A percentile compares a stretch with the other conserved stretches of the same genome.
These are phyloP conservation scores for Stachybotrys chlorohalonatus DNA, from an alignment of 2,329 filamentous ascomycete genomes.

Conservation along the genomic window DNA sequence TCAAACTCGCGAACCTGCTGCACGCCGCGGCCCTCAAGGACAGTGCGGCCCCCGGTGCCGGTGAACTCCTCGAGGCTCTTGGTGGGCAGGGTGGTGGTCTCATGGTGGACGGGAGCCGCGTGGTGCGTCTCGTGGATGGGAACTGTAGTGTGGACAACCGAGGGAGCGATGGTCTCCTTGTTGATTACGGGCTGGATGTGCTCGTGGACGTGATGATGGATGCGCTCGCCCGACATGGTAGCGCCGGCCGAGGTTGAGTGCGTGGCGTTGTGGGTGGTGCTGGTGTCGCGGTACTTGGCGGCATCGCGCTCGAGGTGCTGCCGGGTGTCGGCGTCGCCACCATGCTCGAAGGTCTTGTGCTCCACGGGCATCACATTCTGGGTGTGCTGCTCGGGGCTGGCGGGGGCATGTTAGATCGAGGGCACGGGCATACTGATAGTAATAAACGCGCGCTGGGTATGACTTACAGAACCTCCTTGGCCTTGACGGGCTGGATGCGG, in stretches of 20 bases:
- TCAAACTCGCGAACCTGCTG: conserved; percentile 48
- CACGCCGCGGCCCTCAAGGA: conserved; percentile 43
- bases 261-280: conserved; percentile 17
- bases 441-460: rapidly evolving
- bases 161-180: conserved; percentile 58
- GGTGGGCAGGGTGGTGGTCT: conserved; percentile 51
- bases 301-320: conserved; percentile 41
- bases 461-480: conserved; percentile 32
- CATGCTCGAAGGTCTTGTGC: conserved; percentile 53
- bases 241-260: conserved; percentile 16
- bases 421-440: background rate
- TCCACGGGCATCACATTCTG: conserved; percentile 51
- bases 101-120: conserved; percentile 56
- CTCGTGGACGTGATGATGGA: conserved; percentile 48
- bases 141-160: conserved; percentile 61
- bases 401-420: background rate
- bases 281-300: conserved; percentile 17
- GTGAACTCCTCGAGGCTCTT: conserved; percentile 57
- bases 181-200: conserved; percentile 63
- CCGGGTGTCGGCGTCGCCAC: conserved; percentile 38
- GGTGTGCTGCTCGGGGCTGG: conserved; percentile 50
- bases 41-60: conserved; percentile 32
- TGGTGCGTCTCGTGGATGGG: conserved; percentile 67
- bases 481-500: conserved; percentile 52
- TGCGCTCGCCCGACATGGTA: conserved; percentile 17